phyloP scores from a whole-genome alignment of 805 yeast species.

The Debaryomyces prosopidis region DNA sequence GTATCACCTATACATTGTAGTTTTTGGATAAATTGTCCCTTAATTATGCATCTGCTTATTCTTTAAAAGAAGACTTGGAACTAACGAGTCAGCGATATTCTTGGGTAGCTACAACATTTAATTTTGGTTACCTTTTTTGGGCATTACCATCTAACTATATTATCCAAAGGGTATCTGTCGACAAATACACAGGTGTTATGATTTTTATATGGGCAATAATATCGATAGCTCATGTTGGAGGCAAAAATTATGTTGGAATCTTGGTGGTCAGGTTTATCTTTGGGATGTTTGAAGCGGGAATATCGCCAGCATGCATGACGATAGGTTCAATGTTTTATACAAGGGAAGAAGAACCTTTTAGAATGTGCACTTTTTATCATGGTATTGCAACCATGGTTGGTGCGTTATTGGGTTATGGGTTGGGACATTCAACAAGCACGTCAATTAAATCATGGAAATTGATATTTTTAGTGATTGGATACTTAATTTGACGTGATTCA shows the following conservation, averaged over 20 bases:
- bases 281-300: slow-evolving; percentile 36
- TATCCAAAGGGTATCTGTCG: slow-evolving; percentile 20
- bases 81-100: slow-evolving; percentile 21
- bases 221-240: slow-evolving; percentile 27
- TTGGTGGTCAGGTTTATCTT: slow-evolving; percentile 34
- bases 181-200: slow-evolving; percentile 17
- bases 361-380: slow-evolving; percentile 28
- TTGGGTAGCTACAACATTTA: slow-evolving; percentile 30
- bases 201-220: slow-evolving; percentile 22
- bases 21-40: slow-evolving; percentile 25
- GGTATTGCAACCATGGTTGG: slow-evolving; percentile 28
- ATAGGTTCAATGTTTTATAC: slow-evolving; percentile 34
- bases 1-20: slow-evolving; percentile 25
- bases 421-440: slow-evolving; percentile 27
- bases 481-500: slow-evolving; percentile 18
- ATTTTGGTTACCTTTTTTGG: slow-evolving; percentile 23
- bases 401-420: slow-evolving; percentile 25
- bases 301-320: slow-evolving; percentile 34
- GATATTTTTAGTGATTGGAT: slow-evolving; percentile 20
- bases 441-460: slow-evolving; percentile 26
- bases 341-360: slow-evolving; percentile 30
- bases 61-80: slow-evolving; percentile 20
- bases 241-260: slow-evolving; percentile 33
- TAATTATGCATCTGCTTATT: slow-evolving; percentile 23
- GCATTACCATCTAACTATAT: slow-evolving; percentile 21